Base-by-base conservation (phyloP, 768 basidiomycete genomes). In the Mycena capillaripes region DNA sequence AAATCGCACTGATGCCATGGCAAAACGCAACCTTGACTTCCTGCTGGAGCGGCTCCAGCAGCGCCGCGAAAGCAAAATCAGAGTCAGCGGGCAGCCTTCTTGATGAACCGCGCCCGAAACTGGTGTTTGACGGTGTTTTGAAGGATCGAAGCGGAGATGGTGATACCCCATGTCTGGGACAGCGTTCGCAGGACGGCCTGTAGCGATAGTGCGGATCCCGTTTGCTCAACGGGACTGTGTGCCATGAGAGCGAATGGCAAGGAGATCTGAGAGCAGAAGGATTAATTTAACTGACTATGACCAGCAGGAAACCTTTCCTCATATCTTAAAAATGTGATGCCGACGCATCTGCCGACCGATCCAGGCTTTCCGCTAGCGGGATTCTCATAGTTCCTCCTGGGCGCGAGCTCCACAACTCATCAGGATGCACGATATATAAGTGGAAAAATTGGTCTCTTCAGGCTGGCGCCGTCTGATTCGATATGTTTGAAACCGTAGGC, bases 121-220 rank as follows among this genome's bases (percentile, higher is more conserved):
- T 29, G 4, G 19, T 25, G 36, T 12, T 55, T 55, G 25, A 65
- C 52, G 38, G 27, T 53, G 38, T 65, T 65, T 30, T 65, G 52
- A 14, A 65, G 63, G 21, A 65, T 65, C 17, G 63, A 53, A 2
- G 63, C 52, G 38, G 52, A 65, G 63, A 53, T 55, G 27, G 50
- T 53, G 63, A 65, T 65, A 17, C 50, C 63, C 63, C 63, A 53
- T 4, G 63, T 65, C 38, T 65, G 63, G 0, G 63, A 65, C 2
- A 65, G 16, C 23, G 63, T 65, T 27, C 50, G 36, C 17, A 65
- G 25, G 36, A 65, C 53, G 19, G 63, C 36, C 29, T 65, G 63
- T 19, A 65, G 55, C 50, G 63, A 50, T 21, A 65, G 63, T 23
- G 50, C 63, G 21, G 52, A 55, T 9, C 50, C 63, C 12, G 55